phyloP scores from a whole-genome alignment of 2,329 filamentous ascomycete genomes.

The Claviceps purpurea region DNA sequence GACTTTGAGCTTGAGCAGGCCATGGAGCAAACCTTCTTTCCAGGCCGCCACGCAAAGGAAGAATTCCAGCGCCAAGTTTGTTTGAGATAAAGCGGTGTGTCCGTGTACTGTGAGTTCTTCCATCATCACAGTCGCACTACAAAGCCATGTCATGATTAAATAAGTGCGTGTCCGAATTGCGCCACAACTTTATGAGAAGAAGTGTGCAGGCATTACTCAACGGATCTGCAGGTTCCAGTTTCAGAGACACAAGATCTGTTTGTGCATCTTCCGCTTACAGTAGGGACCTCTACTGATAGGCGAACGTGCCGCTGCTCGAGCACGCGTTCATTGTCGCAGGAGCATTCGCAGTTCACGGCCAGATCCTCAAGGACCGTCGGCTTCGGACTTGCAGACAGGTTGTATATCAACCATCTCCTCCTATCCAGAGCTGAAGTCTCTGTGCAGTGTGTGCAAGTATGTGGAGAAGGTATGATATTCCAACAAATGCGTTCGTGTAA shows the following conservation, averaged over 20 bases:
- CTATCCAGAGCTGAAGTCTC: neutral
- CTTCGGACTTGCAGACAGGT: neutral
- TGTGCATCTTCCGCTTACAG: neutral
- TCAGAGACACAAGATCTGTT: neutral
- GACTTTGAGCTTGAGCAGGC: neutral
- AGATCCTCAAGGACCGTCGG: neutral
- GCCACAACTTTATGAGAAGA: neutral
- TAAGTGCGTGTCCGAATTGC: neutral
- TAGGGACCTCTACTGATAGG: neutral
- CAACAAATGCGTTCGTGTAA: neutral
- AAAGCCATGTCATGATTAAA: neutral
- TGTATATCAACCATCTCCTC: neutral
- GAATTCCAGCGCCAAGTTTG: neutral
- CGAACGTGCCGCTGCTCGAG: neutral
- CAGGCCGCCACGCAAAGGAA: neutral
- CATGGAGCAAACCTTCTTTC: too few relatives aligned
- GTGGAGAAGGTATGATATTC: neutral
- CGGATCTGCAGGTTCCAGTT: neutral
- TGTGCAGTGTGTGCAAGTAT: neutral
- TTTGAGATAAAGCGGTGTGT: neutral
- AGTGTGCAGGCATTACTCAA: neutral
- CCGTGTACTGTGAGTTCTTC: neutral
- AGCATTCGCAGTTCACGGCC: neutral
- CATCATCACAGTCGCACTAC: conserved; percentile 1
- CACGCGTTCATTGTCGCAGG: neutral